Base-by-base conservation (phyloP, 768 basidiomycete genomes). In the Saitozyma sp. region DNA sequence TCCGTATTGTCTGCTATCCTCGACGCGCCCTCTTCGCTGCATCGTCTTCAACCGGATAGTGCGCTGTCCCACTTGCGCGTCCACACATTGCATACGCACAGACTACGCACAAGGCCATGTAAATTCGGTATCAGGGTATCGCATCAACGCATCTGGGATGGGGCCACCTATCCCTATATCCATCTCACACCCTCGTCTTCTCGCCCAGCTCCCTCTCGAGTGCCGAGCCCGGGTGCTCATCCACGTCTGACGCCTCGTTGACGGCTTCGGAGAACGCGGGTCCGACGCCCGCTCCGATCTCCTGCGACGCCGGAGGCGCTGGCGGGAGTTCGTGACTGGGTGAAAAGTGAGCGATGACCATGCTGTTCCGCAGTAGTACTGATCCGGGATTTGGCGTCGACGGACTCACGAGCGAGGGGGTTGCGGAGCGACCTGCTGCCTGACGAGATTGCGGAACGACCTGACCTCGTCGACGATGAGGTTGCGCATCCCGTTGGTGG, bases 401-500 rank as follows among this genome's bases (percentile, higher is more conserved):
- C 29, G n/a, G 8, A 54, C 69, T 59, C 50, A 73, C 69, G 72
- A 65, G 14, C 74, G 58, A 8, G 64, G 62, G 6, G 74, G 69
- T 20, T 86, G 82, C 1, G 85, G 86, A 43, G 89, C 83, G 11
- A 89, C 86, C 71, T 93, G 91, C n/a, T 85, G 84, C 59, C 95
- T 86, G 8, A 98, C 94, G 76, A 93, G 88, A 9, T 88, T 85
- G 43, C 96, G 87, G 86, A 99, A 98, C 11, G 84, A 68, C 9
- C 58, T 55, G 38, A 97, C 95, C 79, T 98, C 94, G 38, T 94
- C 86, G 20, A 98, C 87, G 70, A 99, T 99, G 77, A 98, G 80
- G 66, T 85, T 86, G 81, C 95, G 91, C 96, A 99, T 99, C 9
- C 96, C 96, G 50, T 95, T 92, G 67, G 95, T 94, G 61, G 87